Conservation (phyloP, 2,329 filamentous ascomycete genomes). For the Gyromitra esculenta region DNA sequence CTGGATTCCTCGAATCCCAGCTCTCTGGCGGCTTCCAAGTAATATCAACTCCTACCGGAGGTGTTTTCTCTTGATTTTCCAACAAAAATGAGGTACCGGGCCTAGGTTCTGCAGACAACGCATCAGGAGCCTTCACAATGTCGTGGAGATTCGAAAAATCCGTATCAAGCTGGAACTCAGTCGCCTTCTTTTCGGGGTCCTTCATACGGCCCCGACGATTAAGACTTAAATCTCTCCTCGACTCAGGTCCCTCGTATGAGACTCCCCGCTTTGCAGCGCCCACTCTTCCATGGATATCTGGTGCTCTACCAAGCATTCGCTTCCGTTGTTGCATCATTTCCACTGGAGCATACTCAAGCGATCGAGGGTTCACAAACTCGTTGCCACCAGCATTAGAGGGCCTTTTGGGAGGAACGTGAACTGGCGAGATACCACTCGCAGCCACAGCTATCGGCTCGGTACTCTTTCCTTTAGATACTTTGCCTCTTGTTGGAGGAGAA, state of each 20-base stretch:
- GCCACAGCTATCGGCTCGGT: constrained; percentile 47
- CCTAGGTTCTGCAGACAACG: constrained; percentile 42
- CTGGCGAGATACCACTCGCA: constrained; percentile 46
- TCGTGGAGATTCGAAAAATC: constrained; percentile 51
- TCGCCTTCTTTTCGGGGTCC: constrained; percentile 74
- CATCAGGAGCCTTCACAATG: constrained; percentile 45
- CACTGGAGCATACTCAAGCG: constrained; percentile 61
- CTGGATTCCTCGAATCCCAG: constrained; percentile 40
- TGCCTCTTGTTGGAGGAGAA: constrained; percentile 19
- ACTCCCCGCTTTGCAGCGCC: constrained; percentile 62
- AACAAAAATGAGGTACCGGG: constrained; percentile 31
- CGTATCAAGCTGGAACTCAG: constrained; percentile 61
- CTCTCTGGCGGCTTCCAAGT: constrained; percentile 55
- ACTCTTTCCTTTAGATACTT: constrained; percentile 36
- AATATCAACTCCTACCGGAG: constrained; percentile 46
- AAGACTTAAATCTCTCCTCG: constrained; percentile 65
- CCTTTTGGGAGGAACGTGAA: constrained; percentile 49
- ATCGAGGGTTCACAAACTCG: constrained; percentile 51
- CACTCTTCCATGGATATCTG: constrained; percentile 64
- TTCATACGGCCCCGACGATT: constrained; percentile 61
- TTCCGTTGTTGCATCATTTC: constrained; percentile 62
- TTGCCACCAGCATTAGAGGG: constrained; percentile 41
- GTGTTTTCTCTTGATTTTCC: constrained; percentile 52
- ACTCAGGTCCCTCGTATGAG: constrained; percentile 62
- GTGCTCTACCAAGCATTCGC: constrained; percentile 66